These are phyloP conservation scores for Aplosporella prunicola DNA, from an alignment of 2,329 filamentous ascomycete genomes.

Conservation along the genomic window DNA sequence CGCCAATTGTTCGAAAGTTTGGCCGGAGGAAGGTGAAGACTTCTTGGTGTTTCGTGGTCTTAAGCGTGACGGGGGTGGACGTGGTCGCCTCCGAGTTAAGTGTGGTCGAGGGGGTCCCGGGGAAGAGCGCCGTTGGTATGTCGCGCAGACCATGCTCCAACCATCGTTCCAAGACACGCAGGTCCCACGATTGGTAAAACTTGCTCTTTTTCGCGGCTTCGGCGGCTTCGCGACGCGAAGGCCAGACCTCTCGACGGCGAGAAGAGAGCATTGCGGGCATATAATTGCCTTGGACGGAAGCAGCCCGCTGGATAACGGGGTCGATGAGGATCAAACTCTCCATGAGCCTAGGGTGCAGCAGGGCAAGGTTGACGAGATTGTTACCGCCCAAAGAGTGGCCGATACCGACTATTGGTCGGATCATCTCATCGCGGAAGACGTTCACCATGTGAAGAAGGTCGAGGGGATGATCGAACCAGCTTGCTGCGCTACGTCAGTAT, in stretches of 20 bases:
- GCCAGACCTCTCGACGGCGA: constrained; percentile 71
- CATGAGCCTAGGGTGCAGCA: constrained; percentile 74
- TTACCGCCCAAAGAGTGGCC: constrained; percentile 84
- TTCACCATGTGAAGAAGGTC: constrained; percentile 83
- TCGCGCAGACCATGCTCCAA: constrained; percentile 65
- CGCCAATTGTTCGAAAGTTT: constrained; percentile 33
- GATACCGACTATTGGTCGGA: constrained; percentile 71
- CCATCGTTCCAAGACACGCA: constrained; percentile 66
- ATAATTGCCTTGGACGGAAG: constrained; percentile 33
- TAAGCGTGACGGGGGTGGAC: constrained; percentile 53
- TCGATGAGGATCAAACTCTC: constrained; percentile 71
- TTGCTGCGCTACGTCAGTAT: constrained; percentile 42
- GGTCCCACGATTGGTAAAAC: constrained; percentile 79
- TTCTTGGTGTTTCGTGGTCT: constrained; percentile 81
- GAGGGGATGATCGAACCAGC: constrained; percentile 76
- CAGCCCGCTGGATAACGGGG: constrained; percentile 57
- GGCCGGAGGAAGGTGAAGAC: constrained; percentile 68
- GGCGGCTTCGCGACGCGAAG: constrained; percentile 59
- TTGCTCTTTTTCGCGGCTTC: constrained; percentile 56
- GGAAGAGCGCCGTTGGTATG: constrained; percentile 53
- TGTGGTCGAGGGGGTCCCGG: constrained; percentile 16
- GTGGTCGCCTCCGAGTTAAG: constrained; percentile 14
- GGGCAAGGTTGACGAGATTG: constrained; percentile 59
- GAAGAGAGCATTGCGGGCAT: constrained; percentile 54
- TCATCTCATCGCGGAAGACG: constrained; percentile 67